Evolutionary conservation across 2,329 filamentous ascomycete genomes (phyloP), one percentile per base, ranked within the genome.

Genomic region (Neopestalotiopsis rosae): DNA sequence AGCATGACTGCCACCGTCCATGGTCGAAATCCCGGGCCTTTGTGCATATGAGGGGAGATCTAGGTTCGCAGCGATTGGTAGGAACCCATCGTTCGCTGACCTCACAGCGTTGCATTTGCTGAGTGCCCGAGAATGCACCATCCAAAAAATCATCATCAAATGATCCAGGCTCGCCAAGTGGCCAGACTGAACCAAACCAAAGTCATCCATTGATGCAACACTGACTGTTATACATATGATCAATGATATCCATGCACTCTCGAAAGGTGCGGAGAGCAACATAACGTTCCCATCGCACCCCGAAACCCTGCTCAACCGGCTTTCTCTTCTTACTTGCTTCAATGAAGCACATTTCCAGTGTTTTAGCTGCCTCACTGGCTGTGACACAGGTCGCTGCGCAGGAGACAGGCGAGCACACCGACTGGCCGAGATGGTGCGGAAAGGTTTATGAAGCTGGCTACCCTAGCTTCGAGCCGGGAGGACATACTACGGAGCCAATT

Each of bases 371-470:
- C n/a, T 30, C 59, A 4, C n/a, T 62, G 28, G 30, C 32, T n/a
- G 28, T 17, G 28, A 40, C 32, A 3, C 12, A 34, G 9, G 59
- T 34, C 30, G 34, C 20, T 10, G 45, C 63, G 12, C 63, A 66
- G 32, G 63, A 66, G 42, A 66, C 63, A 6, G 63, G 63, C 34
- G 63, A 66, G 7, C 63, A 66, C 24, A 66, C 63, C 32, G 63
- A 66, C 30, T 66, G 63, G 63, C 63, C 63, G 9, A 45, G 63
- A 24, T 67, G 68, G 68, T 69, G 68, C 40, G 68, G 68, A 28
- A 69, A 69, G 17, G 56, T 66, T 3, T 69, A 69, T 34, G 20
- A 67, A 24, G 42, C 65, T 1, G 66, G 66, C 24, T 69, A 0
- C 10, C 49, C 32, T n/a, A 69, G 69, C 28, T 69, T 69, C 4